These are phyloP conservation scores for Ottelia alismoides DNA, from an alignment of 106 monocot genomes.

Conservation along the genomic window DNA sequence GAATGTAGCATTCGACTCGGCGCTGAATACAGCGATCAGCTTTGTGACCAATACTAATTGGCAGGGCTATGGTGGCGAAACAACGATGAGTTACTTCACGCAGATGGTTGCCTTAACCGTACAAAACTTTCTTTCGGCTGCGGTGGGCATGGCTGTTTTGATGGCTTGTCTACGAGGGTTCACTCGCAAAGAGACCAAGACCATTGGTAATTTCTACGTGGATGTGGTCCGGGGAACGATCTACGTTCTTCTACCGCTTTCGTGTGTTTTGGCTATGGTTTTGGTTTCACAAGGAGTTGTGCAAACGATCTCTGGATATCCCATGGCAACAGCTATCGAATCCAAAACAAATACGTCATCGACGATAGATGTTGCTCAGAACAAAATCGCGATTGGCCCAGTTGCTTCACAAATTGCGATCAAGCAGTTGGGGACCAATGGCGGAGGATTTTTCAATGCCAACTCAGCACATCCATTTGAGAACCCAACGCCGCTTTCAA, in stretches of 20 bases:
- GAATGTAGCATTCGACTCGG: neutral
- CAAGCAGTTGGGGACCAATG: too few species aligned
- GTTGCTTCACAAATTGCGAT: too few species aligned
- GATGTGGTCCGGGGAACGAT: slow-evolving; percentile 1
- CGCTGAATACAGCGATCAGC: slow-evolving; percentile 1
- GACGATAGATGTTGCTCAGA: too few species aligned
- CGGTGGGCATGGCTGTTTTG: neutral
- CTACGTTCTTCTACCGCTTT: neutral
- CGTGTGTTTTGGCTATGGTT: neutral
- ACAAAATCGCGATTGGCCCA: too few species aligned
- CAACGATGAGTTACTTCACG: neutral
- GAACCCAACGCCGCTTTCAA: too few species aligned
- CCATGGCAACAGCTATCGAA: too few species aligned
- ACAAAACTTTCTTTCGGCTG: slow-evolving; percentile 6
- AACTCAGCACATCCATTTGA: too few species aligned
- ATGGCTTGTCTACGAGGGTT: neutral
- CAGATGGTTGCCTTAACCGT: slow-evolving; percentile 5
- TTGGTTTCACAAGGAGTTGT: too few species aligned
- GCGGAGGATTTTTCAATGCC: too few species aligned
- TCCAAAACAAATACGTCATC: too few species aligned
- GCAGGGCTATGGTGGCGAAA: neutral
- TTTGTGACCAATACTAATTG: slow-evolving; percentile 3
- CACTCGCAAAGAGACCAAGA: neutral
- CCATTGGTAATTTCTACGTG: slow-evolving; percentile 1
- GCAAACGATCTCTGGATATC: too few species aligned